A percentile compares a stretch with the other conserved stretches of the same genome.
Conservation (phyloP, 495 filamentous ascomycete genomes). For the Hypoxylon subgilvum region DNA sequence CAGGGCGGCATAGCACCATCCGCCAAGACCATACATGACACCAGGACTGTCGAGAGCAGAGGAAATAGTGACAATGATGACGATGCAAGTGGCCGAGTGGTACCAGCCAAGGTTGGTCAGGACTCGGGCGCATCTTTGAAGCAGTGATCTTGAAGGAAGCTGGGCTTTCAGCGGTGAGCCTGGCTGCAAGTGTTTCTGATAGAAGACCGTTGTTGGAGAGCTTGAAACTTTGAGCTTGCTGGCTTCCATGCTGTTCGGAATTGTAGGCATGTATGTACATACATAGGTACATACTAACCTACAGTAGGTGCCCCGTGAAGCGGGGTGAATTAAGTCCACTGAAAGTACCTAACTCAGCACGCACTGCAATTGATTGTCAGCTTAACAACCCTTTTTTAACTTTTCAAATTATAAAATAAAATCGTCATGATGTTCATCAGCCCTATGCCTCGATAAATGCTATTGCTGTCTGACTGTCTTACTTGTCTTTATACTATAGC, state of each 20-base stretch:
- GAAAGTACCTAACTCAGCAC: not conserved
- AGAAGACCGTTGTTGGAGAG: too few relatives aligned
- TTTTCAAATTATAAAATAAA: not conserved
- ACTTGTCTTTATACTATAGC: too few relatives aligned
- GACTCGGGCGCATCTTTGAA: too few relatives aligned
- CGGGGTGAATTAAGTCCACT: too few relatives aligned
- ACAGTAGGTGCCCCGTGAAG: too few relatives aligned
- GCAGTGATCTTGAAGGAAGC: constrained; percentile 5
- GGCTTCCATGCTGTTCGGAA: too few relatives aligned
- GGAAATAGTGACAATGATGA: constrained; percentile 15
- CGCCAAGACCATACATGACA: constrained; percentile 2
- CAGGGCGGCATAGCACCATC: constrained; percentile 13
- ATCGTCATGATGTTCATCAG: not conserved
- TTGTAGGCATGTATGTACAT: too few relatives aligned
- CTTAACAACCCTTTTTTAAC: not conserved
- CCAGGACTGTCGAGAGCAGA: constrained; percentile 23
- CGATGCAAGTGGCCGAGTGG: constrained; percentile 7
- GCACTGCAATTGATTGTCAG: too few relatives aligned
- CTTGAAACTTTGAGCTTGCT: too few relatives aligned
- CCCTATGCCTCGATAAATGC: not conserved
- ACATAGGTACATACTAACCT: not conserved
- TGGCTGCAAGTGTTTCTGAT: too few relatives aligned
- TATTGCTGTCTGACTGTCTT: not conserved
- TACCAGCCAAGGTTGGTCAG: constrained; percentile 14
- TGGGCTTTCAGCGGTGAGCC: constrained; percentile 28